phyloP scores from a whole-genome alignment of 106 monocot species.

The Alisma plantagoaquatica region DNA sequence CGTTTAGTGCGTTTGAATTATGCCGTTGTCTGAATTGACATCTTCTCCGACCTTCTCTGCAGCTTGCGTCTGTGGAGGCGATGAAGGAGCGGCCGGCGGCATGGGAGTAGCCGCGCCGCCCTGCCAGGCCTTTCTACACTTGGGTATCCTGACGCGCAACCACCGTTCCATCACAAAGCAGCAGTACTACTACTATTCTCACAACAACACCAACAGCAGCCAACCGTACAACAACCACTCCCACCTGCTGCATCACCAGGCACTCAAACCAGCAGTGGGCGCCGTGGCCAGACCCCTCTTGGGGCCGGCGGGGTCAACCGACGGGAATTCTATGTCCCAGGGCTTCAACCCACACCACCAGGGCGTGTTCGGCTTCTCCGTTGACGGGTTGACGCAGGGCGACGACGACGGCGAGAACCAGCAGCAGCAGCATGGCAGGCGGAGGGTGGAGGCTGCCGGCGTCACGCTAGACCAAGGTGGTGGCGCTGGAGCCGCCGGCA shows the following conservation, averaged over 20 bases:
- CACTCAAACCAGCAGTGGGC: neutral
- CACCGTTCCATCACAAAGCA: too few species aligned
- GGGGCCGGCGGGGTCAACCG: conserved; percentile 2
- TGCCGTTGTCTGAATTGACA: too few species aligned
- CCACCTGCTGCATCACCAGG: neutral
- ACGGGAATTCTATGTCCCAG: conserved; percentile 58
- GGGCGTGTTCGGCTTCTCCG: conserved; percentile 46
- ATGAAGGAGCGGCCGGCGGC: conserved; percentile 8
- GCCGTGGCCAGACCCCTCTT: too few species aligned
- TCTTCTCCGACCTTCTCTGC: too few species aligned
- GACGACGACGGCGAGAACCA: conserved; percentile 9
- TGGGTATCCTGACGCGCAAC: too few species aligned
- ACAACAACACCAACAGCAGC: too few species aligned
- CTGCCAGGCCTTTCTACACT: neutral
- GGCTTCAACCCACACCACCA: conserved; percentile 72
- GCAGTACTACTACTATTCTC: too few species aligned
- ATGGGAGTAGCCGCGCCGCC: conserved; percentile 49
- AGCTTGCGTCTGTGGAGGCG: too few species aligned
- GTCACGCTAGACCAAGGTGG: conserved; percentile 6
- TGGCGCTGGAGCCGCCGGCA: conserved; percentile 2
- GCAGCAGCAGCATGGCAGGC: conserved; percentile 27
- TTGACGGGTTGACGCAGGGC: conserved; percentile 15
- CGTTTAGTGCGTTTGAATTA: too few species aligned
- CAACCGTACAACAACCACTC: neutral
- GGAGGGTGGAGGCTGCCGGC: conserved; percentile 30